These are phyloP conservation scores for Penicillium lividum DNA, from an alignment of 495 filamentous ascomycete genomes.

Conservation along the genomic window DNA sequence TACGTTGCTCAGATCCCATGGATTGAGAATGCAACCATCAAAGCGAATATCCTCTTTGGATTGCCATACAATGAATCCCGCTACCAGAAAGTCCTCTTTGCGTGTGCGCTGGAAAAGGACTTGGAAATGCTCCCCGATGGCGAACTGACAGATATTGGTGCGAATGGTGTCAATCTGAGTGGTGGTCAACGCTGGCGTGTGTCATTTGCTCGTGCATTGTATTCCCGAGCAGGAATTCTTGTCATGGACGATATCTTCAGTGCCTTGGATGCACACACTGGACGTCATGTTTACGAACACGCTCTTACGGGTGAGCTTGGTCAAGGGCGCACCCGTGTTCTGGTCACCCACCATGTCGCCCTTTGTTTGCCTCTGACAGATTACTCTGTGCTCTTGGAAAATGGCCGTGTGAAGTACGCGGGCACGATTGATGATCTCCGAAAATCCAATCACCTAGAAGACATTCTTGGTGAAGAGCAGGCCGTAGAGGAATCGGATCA, in stretches of 20 bases:
- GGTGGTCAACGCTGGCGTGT: conserved; percentile 84
- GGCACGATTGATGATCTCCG: conserved; percentile 29
- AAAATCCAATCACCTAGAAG: conserved; percentile 26
- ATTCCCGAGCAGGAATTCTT: conserved; percentile 76
- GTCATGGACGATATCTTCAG: conserved; percentile 87
- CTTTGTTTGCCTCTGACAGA: conserved; percentile 68
- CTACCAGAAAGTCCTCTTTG: conserved; percentile 64
- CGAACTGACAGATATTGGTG: conserved; percentile 76
- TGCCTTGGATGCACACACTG: conserved; percentile 67
- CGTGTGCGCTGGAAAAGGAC: conserved; percentile 74
- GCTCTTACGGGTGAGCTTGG: conserved; percentile 70
- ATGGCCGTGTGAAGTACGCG: conserved; percentile 50
- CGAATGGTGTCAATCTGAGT: conserved; percentile 81
- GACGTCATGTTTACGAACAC: conserved; percentile 73
- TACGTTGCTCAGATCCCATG: conserved; percentile 83
- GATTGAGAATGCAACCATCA: conserved; percentile 82
- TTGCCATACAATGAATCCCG: conserved; percentile 64
- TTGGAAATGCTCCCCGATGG: conserved; percentile 72
- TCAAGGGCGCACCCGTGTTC: conserved; percentile 68
- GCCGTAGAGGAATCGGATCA: conserved; percentile 13
- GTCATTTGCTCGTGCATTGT: conserved; percentile 75
- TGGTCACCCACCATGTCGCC: conserved; percentile 82
- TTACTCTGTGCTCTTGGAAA: conserved; percentile 67
- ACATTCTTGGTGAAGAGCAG: conserved; percentile 27
- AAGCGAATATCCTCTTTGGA: conserved; percentile 72